Percentiles rank a stretch among this genome's conserved stretches.
Evolutionary conservation across 441 rosid genomes (phyloP).

Genomic region (Flueggea neowawraea): DNA sequence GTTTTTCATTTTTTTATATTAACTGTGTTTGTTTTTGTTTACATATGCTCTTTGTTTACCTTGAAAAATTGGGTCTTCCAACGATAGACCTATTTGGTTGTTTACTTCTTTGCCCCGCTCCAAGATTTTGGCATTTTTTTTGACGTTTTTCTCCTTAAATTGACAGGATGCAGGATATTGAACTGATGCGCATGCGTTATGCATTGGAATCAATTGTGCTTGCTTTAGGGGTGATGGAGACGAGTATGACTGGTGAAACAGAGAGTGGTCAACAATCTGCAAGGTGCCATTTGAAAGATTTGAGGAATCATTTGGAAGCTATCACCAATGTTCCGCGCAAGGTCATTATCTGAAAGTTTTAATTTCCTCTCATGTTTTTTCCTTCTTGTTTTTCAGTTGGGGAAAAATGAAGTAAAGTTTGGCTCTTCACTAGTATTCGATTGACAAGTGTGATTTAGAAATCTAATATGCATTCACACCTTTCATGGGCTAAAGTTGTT

Average conservation of each 20-base stretch:
- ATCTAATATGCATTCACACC: background rate
- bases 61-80: too few species aligned
- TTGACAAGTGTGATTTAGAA: background rate
- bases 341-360: constrained; percentile 33
- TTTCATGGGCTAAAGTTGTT: background rate
- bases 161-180: constrained; percentile 90
- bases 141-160: background rate
- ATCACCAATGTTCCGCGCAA: constrained; percentile 81
- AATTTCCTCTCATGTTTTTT: background rate
- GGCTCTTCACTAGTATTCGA: background rate
- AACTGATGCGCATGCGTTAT: constrained; percentile 98
- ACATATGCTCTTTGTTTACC: too few species aligned
- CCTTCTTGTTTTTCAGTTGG: background rate
- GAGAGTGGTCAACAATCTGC: constrained; percentile 50
- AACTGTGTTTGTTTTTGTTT: too few species aligned
- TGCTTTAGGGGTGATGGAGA: constrained; percentile 74
- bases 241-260: constrained; percentile 42
- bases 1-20: too few species aligned
- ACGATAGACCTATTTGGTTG: too few species aligned
- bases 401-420: background rate
- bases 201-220: constrained; percentile 84
- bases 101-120: background rate
- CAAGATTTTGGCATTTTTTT: constrained; percentile 8
- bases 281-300: constrained; percentile 70
- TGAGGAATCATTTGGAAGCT: constrained; percentile 76